phyloP scores from a whole-genome alignment of 1,284 basidiomycete genomes.

The Leucoagaricus sp. region DNA sequence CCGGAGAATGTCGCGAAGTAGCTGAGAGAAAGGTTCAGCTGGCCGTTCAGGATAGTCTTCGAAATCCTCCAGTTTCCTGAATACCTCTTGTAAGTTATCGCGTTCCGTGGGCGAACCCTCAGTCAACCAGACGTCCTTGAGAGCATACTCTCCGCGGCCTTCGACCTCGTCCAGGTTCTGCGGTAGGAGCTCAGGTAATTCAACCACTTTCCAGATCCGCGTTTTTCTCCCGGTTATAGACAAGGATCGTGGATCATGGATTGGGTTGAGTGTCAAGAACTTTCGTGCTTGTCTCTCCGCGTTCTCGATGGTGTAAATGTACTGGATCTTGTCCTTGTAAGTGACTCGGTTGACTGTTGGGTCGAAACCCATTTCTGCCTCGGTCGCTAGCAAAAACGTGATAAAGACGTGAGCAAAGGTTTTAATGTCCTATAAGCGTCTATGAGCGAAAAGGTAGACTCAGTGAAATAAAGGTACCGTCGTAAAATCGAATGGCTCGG shows the following conservation, averaged over 20 bases:
- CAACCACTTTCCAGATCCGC: neutral
- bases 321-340: neutral
- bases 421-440: neutral
- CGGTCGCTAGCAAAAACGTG: constrained; percentile 4
- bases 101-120: constrained; percentile 4
- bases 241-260: neutral
- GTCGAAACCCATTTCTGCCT: constrained; percentile 8
- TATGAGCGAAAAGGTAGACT: neutral
- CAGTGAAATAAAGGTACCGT: neutral
- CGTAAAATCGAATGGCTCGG: constrained; percentile 13
- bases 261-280: neutral
- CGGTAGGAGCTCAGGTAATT: neutral
- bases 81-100: constrained; percentile 9
- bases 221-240: neutral
- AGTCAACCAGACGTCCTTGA: constrained; percentile 18
- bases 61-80: neutral
- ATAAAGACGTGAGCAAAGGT: constrained; percentile 5
- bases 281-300: neutral
- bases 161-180: neutral
- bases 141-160: neutral
- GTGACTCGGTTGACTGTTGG: constrained; percentile 6
- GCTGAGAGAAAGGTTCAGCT: neutral
- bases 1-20: neutral
- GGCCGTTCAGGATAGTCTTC: neutral
- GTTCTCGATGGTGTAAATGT: neutral